phyloP scores from a whole-genome alignment of 805 yeast genomes.

The Kregervanrija fluxuum region DNA sequence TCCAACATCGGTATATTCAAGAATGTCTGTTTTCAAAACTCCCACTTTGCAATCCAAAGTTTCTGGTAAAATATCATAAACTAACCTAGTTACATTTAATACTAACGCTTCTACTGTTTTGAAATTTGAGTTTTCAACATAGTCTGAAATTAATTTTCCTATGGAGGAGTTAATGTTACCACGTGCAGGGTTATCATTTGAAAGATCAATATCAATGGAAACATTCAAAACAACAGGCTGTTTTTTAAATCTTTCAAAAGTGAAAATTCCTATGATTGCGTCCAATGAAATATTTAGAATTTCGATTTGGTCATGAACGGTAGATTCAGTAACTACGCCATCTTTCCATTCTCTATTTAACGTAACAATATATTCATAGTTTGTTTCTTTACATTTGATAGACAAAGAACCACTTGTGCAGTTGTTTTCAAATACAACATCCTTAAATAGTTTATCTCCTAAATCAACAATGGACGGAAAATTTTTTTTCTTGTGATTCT shows the following conservation, averaged over 20 bases:
- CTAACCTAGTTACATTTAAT: slow-evolving; percentile 47
- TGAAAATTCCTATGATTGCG: slow-evolving; percentile 89
- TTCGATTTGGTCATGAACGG: not conserved
- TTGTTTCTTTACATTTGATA: slow-evolving; percentile 2
- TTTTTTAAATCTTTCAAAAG: slow-evolving; percentile 75
- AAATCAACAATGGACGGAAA: slow-evolving; percentile 37
- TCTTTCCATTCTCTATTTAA: not conserved
- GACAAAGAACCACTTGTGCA: slow-evolving; percentile 13
- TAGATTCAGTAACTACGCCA: not conserved
- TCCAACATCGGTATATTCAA: slow-evolving; percentile 83
- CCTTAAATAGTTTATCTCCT: slow-evolving; percentile 13
- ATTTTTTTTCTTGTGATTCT: slow-evolving; percentile 31
- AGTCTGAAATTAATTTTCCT: slow-evolving; percentile 43
- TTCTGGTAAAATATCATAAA: slow-evolving; percentile 10
- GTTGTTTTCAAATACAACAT: slow-evolving; percentile 15
- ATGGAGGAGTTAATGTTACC: slow-evolving; percentile 19
- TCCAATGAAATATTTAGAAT: slow-evolving; percentile 4
- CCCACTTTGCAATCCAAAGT: slow-evolving; percentile 35
- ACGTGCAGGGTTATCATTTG: slow-evolving; percentile 28
- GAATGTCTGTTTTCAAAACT: slow-evolving; percentile 84
- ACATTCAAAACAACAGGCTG: slow-evolving; percentile 69
- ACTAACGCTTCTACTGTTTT: slow-evolving; percentile 93
- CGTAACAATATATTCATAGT: not conserved
- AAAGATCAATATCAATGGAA: slow-evolving; percentile 29
- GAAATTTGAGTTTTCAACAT: slow-evolving; percentile 74